These are phyloP conservation scores for Penicillium paxilli DNA, from an alignment of 495 filamentous ascomycete species.

Conservation along the genomic window DNA sequence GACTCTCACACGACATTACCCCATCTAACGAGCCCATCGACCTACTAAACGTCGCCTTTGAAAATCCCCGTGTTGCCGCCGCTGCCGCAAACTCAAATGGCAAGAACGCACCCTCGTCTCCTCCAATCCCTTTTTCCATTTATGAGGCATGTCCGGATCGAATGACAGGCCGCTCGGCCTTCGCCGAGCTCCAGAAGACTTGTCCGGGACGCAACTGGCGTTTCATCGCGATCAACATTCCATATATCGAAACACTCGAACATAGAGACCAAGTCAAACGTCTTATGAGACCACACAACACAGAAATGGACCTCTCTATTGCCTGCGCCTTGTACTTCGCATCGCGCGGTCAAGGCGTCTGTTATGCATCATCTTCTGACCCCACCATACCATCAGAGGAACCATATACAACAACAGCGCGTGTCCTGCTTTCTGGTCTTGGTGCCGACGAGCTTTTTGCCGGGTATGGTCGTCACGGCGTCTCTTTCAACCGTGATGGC, in stretches of 20 bases:
- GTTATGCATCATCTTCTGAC: not conserved
- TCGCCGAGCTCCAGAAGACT: slow-evolving; percentile 65
- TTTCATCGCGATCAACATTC: slow-evolving; percentile 81
- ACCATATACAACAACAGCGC: slow-evolving; percentile 67
- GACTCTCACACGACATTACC: slow-evolving; percentile 77
- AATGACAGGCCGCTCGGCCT: slow-evolving; percentile 75
- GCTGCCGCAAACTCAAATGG: slow-evolving; percentile 27
- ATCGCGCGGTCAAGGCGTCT: slow-evolving; percentile 67
- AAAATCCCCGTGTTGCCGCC: slow-evolving; percentile 78
- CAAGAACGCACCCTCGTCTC: slow-evolving; percentile 1
- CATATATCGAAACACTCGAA: slow-evolving; percentile 69
- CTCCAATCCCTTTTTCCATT: slow-evolving; percentile 30
- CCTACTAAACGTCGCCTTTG: slow-evolving; percentile 93
- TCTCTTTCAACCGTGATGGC: slow-evolving; percentile 66
- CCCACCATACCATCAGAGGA: not conserved
- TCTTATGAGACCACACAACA: slow-evolving; percentile 90
- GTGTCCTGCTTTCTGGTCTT: slow-evolving; percentile 87
- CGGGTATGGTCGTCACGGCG: slow-evolving; percentile 83
- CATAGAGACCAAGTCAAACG: slow-evolving; percentile 69
- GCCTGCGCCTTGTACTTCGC: slow-evolving; percentile 91
- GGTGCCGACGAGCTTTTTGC: slow-evolving; percentile 96
- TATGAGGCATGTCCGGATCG: slow-evolving; percentile 91
- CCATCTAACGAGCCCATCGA: slow-evolving; percentile 70
- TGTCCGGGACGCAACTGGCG: slow-evolving; percentile 77
- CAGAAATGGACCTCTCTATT: slow-evolving; percentile 99